Conservation (phyloP, 345 rosid genomes). For the Ricinus communis region DNA sequence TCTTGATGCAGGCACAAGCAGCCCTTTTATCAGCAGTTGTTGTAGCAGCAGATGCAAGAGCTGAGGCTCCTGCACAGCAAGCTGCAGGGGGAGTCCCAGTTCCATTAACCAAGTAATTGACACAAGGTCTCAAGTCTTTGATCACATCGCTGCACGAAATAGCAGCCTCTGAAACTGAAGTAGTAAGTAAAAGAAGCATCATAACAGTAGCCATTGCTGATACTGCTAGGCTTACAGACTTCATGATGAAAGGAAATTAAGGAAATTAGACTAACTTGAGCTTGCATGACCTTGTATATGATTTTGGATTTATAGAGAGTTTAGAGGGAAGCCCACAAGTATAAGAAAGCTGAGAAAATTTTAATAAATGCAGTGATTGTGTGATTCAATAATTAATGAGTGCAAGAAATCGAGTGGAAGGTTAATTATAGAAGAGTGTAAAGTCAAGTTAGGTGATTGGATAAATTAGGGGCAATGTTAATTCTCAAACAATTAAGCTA, state of each 20-base stretch:
- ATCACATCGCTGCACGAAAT: conserved; percentile 61
- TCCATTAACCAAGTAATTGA: conserved; percentile 57
- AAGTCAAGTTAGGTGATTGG: conserved; percentile 6
- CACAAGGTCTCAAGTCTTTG: conserved; percentile 66
- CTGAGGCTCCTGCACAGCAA: conserved; percentile 57
- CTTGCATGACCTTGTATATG: neutral
- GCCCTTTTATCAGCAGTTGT: conserved; percentile 56
- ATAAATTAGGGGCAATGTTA: neutral
- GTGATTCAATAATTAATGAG: conserved; percentile 10
- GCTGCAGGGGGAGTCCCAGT: conserved; percentile 55
- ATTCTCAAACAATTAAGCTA: neutral
- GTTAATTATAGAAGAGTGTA: neutral
- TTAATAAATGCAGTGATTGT: neutral
- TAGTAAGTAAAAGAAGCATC: conserved; percentile 29
- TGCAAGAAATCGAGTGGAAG: conserved; percentile 21
- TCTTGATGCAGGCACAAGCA: conserved; percentile 68
- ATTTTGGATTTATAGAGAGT: conserved; percentile 12
- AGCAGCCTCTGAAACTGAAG: conserved; percentile 41
- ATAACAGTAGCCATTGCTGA: conserved; percentile 22
- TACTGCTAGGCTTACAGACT: conserved; percentile 15
- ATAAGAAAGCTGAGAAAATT: conserved; percentile 14
- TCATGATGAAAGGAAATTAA: conserved; percentile 13
- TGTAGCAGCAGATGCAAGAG: conserved; percentile 48
- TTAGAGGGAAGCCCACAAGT: conserved; percentile 8
- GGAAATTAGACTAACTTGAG: neutral